Base-by-base conservation (phyloP, 2,329 filamentous ascomycete species). In the Colletotrichum sublineola region DNA sequence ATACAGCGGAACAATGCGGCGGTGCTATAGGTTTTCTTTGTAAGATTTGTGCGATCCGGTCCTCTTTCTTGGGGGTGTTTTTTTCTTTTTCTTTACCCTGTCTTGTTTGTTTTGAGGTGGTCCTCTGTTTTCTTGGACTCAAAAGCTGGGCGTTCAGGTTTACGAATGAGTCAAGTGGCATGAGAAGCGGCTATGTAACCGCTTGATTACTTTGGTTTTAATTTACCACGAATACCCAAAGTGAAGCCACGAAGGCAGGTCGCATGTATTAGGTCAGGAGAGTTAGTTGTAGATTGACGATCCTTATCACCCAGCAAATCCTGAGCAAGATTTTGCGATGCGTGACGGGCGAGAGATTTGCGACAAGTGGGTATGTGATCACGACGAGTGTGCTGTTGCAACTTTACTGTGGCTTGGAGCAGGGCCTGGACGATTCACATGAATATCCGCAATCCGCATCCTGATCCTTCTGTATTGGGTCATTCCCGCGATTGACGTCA, bases 141-240 rank as follows among this genome's bases (percentile, higher is more conserved):
- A 74, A 74, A 74, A 74, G 73, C 71, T 74, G 55, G 73, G 73
- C 71, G 73, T 74, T 74, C 38, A 64, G 73, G 71, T 70, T 73
- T 31, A 56, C 31, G 36, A 40, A 20, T n/a, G 55, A 48, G 40
- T 56, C 40, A 3, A 56, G 56, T 67, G 60, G 57, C 52, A 57
- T 50, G 50, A 65, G 57, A 33, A 46, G 50, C 40, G 66, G 55
- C 38, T 60, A 36, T 69, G 53, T 69, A 9, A 33, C 61, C 44
- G 55, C 48, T 60, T 70, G 55, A 38, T 36, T 70, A 61, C 67
- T 69, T 65, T 70, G 70, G 70, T 63, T 55, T 60, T 48, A 73
- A 56, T 70, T 57, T 70, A 60, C 40, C 46, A 69, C 44, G 67
- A 70, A 65, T 73, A 73, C 66, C 46, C 67, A 65, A 61, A 61